Evolutionary conservation across 2,329 filamentous ascomycete species (phyloP), one percentile per base, ranked within the genome.

Genomic region (Trichoderma koningiopsis): DNA sequence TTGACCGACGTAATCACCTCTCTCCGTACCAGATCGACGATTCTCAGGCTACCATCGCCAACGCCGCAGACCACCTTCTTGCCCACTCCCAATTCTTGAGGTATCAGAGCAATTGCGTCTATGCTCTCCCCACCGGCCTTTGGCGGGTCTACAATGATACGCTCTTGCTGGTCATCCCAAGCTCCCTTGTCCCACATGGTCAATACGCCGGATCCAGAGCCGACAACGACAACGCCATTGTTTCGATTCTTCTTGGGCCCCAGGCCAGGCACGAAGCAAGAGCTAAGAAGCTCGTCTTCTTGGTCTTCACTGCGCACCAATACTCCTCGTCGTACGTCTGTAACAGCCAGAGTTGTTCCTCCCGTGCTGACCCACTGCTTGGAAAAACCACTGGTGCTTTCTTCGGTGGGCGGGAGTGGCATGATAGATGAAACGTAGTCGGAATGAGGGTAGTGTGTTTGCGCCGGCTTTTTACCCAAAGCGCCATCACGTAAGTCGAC

Each of bases 361-460:
- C 96, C 96, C 0, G 94, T 97, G 47, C 92, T 96, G 64, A 97
- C 87, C 92, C 94, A 99, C 81, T 98, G 95, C 81, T 97, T 97
- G 75, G 92, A 89, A 78, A 92, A 95, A 5, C 94, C 94, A 22
- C 91, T 95, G 0, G 93, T 97, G 79, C 92, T 96, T 68, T 91
- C 88, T 35, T 90, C 86, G 2, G 91, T 91, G 0, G 94, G 87
- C 0, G 94, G 94, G 0, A 99, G 87, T 1, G 94, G 90, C 0
- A 92, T 92, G 56, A 99, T 85, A 61, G 92, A 94, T 37, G 94
- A 96, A 67, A 99, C 88, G 79, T 97, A 97, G 82, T 98, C 95
- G 74, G 92, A 89, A 81, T 99, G 96, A 0, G 95, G 95, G 72
- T 89, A 89, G 77, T 95, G 91, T 11, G 93, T 94, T 76, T 94